phyloP scores from a whole-genome alignment of 306 rosid genomes.

The Ziziphus jujuba region DNA sequence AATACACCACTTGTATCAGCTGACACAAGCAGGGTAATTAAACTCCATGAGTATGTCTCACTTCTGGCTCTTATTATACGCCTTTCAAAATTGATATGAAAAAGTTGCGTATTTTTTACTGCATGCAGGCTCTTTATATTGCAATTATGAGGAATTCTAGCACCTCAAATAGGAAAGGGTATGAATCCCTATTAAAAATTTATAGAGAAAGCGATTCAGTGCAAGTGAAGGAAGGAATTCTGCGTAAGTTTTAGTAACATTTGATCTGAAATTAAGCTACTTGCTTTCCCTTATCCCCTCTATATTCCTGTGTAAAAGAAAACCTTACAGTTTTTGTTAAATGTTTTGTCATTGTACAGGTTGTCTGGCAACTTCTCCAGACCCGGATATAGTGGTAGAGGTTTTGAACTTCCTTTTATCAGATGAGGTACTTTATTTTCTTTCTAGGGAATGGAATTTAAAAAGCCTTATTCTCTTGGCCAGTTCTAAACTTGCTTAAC shows the following conservation, averaged over 20 bases:
- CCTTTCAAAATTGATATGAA: neutral
- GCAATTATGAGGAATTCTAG: conserved; percentile 55
- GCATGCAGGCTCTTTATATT: conserved; percentile 50
- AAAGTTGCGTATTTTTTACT: neutral
- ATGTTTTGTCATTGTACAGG: conserved; percentile 37
- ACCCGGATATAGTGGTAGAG: conserved; percentile 47
- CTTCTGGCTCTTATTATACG: neutral
- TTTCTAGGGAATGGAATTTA: neutral
- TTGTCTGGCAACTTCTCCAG: conserved; percentile 50
- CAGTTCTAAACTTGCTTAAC: conserved; percentile 13
- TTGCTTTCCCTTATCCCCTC: neutral
- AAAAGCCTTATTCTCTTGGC: conserved; percentile 10
- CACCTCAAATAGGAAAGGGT: conserved; percentile 35
- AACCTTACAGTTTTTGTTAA: conserved; percentile 18
- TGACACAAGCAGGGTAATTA: conserved; percentile 47
- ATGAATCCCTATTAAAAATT: conserved; percentile 43
- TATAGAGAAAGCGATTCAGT: conserved; percentile 35
- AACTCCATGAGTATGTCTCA: neutral
- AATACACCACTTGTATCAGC: conserved; percentile 52
- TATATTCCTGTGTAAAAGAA: conserved; percentile 28
- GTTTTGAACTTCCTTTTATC: conserved; percentile 48
- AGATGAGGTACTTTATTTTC: conserved; percentile 37
- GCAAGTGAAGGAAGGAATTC: conserved; percentile 46
- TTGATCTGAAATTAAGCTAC: conserved; percentile 2
- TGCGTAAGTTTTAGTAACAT: conserved; percentile 35